Evolutionary conservation across 345 rosid species (phyloP), one percentile per base, ranked within the genome.

Genomic region (Laguncularia racemosa): DNA sequence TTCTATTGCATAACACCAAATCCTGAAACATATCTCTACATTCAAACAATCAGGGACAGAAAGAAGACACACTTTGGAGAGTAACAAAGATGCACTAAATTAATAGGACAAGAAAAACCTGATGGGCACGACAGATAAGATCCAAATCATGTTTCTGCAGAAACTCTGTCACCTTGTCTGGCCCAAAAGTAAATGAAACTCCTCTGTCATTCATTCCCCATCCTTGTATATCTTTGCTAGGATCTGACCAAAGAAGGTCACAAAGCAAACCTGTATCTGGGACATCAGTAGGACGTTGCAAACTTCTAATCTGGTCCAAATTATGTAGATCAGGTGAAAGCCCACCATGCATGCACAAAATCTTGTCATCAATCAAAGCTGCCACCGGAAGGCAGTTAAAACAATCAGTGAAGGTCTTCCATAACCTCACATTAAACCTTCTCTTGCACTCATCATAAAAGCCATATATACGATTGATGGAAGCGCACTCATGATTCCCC

Each of bases 161-260:
- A 72, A 90, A 84, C 60, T 84, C 92, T 13, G 85, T 53, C 64
- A 89, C 96, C 60, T 73, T 85, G 56, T 82, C 84, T 1, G 77
- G 64, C 50, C 82, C 88, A 72, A 78, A 82, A 45, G 84, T 82
- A 71, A 58, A 83, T 15, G 96, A 88, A 61, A 88, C 96, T 66
- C 93, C 96, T 72, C 93, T 76, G 46, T 88, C 96, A 68, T 88
- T 88, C 85, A 81, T 74, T 47, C 86, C 96, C 96, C 93, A 88
- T 53, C 85, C 96, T 55, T 69, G 71, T 51, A 80, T 57, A 58
- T 81, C 90, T 77, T 71, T 83, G 60, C 80, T 77, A 20, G 93
- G 96, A 76, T 88, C 96, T 18, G 93, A 84, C 96, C 96, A 88
- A 16, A 88, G 81, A 74, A 85, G 83, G 81, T 85, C 93, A 70